Evolutionary conservation across 257 asterid genomes (phyloP), one percentile per base, ranked within the genome.

Genomic region (Thymus quinquecostatus): DNA sequence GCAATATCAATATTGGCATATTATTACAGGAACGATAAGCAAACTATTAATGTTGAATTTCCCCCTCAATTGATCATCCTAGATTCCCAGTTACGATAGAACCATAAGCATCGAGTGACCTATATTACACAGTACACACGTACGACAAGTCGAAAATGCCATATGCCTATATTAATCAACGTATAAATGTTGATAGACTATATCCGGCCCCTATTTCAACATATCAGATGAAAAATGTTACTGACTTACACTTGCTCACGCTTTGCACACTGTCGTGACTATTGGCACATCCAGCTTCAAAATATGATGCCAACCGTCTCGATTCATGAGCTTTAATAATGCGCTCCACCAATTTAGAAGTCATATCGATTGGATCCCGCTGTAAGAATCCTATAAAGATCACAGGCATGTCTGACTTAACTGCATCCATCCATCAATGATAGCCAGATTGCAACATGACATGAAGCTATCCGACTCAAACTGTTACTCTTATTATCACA

Each of bases 161-260:
- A 64, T 28, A 3, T 49, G 33, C 8, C 14, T 51, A 14, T 34
- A n/a, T 10, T 28, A 49, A 34, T 10, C 51, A 27, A 70, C 27
- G 40, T 10, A 43, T n/a, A 36, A 21, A 74, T 28, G 32, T 13
- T 1, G 36, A 14, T n/a, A 41, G 12, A 50, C 59, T 58, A 40
- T 59, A 65, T 51, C 0, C 21, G 34, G 8, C 21, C 44, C 30
- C 77, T 40, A 69, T 12, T 67, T 38, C 8, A 10, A 72, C 27
- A 60, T 45, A 45, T 4, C 30, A 14, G 6, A 50, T 54, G 45
- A 11, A 29, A 76, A 58, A 34, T 57, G 6, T 8, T 47, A 50
- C 38, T 75, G 66, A 70, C 96, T 85, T 84, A 92, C 98, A 89
- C 88, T 88, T 87, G 83, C 78, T 82, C 66, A 80, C 77, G 68